These are phyloP conservation scores for Gloeophyllum trabeum DNA, from an alignment of 768 basidiomycete genomes.

Conservation along the genomic window DNA sequence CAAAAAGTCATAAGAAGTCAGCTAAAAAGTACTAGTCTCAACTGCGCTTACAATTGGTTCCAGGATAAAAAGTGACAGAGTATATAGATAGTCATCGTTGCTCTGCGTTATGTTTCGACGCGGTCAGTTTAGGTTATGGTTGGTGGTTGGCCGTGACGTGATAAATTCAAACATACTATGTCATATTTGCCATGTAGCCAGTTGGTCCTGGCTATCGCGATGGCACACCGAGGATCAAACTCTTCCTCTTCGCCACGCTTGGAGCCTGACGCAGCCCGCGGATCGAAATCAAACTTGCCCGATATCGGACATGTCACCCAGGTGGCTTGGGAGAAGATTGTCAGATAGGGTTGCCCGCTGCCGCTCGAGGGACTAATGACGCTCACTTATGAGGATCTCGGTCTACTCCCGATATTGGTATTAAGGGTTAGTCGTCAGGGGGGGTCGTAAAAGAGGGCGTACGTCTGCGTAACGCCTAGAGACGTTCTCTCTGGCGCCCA, in stretches of 20 bases:
- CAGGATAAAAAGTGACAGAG: constrained; percentile 24
- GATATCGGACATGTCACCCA: constrained; percentile 11
- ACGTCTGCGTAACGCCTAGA: constrained; percentile 38
- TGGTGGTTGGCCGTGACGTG: not conserved
- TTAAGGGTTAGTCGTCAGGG: not conserved
- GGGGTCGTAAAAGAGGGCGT: constrained; percentile 9
- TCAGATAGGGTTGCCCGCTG: not conserved
- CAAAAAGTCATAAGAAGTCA: not conserved
- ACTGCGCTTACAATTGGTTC: constrained; percentile 24
- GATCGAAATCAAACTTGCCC: constrained; percentile 9
- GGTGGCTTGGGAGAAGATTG: constrained; percentile 17
- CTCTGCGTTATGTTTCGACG: constrained; percentile 7
- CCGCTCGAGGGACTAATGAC: not conserved
- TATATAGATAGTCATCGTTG: constrained; percentile 33
- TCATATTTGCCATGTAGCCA: constrained; percentile 31
- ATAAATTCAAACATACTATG: constrained; percentile 16
- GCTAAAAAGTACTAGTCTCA: not conserved
- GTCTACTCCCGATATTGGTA: constrained; percentile 18
- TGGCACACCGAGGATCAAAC: constrained; percentile 28
- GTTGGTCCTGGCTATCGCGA: constrained; percentile 29
- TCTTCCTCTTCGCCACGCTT: constrained; percentile 8
- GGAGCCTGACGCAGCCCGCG: not conserved
- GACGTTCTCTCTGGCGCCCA: constrained; percentile 22
- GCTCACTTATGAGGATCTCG: constrained; percentile 29
- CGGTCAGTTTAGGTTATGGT: no score